Percentiles rank a stretch among this genome's conserved stretches.
Evolutionary conservation across 306 rosid genomes (phyloP).

Genomic region (Prunus kanzakura): DNA sequence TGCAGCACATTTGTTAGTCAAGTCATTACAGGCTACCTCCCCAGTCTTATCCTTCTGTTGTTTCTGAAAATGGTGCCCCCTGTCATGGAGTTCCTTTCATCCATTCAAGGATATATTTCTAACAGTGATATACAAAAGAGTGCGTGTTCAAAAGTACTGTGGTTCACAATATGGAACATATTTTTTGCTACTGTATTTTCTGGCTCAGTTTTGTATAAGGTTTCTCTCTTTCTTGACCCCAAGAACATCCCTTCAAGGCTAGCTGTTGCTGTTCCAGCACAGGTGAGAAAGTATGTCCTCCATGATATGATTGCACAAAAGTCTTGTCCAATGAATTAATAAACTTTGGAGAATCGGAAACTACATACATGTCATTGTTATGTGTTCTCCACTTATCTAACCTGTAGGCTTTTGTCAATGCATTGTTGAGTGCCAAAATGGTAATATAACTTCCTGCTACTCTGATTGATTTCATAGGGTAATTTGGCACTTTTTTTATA

Average conservation of each 20-base stretch:
- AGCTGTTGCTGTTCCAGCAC: constrained; percentile 82
- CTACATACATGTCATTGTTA: background rate
- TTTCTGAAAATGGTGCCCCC: constrained; percentile 86
- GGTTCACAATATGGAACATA: constrained; percentile 92
- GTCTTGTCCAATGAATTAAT: background rate
- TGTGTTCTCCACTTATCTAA: background rate
- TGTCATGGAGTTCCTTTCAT: constrained; percentile 74
- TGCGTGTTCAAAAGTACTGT: constrained; percentile 79
- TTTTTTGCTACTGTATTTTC: constrained; percentile 93
- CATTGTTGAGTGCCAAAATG: background rate
- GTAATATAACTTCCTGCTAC: background rate
- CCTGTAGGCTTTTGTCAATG: background rate
- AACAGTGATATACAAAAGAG: constrained; percentile 75
- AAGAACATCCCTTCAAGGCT: constrained; percentile 64
- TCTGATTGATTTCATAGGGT: background rate
- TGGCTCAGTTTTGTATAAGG: constrained; percentile 59
- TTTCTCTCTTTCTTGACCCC: constrained; percentile 62
- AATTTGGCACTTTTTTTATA: background rate
- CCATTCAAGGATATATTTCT: constrained; percentile 88
- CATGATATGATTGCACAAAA: constrained; percentile 7
- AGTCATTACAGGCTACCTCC: constrained; percentile 91
- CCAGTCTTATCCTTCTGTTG: constrained; percentile 84
- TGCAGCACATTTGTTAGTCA: constrained; percentile 72
- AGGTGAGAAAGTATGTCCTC: constrained; percentile 54
- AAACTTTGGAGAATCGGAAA: background rate